These are phyloP conservation scores for Saccharomycopsis sp. DNA, from an alignment of 805 yeast species.

Conservation along the genomic window DNA sequence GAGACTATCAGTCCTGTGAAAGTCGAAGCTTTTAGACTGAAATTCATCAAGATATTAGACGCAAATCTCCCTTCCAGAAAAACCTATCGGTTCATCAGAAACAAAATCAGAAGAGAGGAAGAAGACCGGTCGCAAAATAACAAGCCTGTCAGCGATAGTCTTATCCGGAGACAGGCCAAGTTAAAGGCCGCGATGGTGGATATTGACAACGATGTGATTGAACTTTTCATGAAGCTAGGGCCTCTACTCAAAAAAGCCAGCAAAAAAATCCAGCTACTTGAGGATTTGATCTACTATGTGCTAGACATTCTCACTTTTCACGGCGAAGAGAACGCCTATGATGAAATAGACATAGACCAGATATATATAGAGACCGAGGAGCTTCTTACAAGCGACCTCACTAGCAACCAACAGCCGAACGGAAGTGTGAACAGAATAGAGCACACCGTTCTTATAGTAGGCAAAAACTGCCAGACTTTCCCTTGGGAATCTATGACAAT, in stretches of 20 bases:
- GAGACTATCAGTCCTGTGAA: conserved; percentile 25
- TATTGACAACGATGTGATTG: conserved; percentile 41
- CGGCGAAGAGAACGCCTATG: conserved; percentile 60
- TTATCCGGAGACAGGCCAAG: neutral
- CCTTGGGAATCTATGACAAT: conserved; percentile 88
- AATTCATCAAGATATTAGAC: conserved; percentile 36
- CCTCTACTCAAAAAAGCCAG: conserved; percentile 21
- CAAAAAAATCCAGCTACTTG: conserved; percentile 37
- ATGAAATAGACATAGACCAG: conserved; percentile 54
- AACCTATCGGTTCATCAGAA: conserved; percentile 22
- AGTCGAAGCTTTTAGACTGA: conserved; percentile 29
- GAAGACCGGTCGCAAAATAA: too few species aligned
- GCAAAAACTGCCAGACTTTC: conserved; percentile 54
- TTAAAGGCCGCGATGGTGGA: conserved; percentile 23
- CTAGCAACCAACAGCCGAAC: conserved; percentile 2
- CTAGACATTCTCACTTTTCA: conserved; percentile 54
- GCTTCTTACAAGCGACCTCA: conserved; percentile 26
- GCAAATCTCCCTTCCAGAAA: conserved; percentile 44
- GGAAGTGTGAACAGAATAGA: conserved; percentile 21
- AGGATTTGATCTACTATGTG: conserved; percentile 57
- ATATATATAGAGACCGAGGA: conserved; percentile 47
- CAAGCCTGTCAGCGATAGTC: conserved; percentile 3
- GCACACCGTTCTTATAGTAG: conserved; percentile 67
- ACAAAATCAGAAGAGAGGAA: neutral
- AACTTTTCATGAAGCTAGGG: conserved; percentile 46